A percentile compares a stretch with the other conserved stretches of the same genome.
These are phyloP conservation scores for Aspergillus baeticus DNA, from an alignment of 495 filamentous ascomycete genomes.

Conservation along the genomic window DNA sequence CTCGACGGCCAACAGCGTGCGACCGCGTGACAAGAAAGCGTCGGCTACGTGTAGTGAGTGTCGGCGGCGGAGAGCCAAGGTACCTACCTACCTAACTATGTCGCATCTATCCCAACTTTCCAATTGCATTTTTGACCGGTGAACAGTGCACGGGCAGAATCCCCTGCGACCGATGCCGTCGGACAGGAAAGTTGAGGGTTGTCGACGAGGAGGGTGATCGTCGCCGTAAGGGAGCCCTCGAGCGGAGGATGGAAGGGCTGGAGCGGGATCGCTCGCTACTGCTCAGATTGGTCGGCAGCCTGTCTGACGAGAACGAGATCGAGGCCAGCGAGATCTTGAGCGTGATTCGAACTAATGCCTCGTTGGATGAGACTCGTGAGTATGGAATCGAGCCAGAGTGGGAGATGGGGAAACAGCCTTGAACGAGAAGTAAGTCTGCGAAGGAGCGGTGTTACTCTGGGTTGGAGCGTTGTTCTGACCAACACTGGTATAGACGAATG, in stretches of 20 bases:
- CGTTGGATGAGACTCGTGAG: slow-evolving; percentile 1
- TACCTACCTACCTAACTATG: too few species aligned
- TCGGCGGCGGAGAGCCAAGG: slow-evolving; percentile 2
- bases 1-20: neutral
- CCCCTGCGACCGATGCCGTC: slow-evolving; percentile 1
- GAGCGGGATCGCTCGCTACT: slow-evolving; percentile 1
- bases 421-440: too few species aligned
- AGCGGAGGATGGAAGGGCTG: neutral
- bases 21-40: neutral
- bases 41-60: slow-evolving; percentile 1
- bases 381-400: too few species aligned
- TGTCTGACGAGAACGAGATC: neutral
- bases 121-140: neutral
- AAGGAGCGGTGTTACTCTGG: too few species aligned
- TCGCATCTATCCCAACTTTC: neutral
- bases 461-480: too few species aligned
- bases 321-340: neutral
- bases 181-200: neutral
- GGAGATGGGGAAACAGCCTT: too few species aligned
- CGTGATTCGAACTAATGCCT: neutral
- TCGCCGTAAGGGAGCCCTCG: neutral
- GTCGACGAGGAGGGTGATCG: slow-evolving; percentile 3
- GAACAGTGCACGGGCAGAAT: neutral
- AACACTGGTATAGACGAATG: neutral
- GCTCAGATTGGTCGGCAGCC: neutral